Conservation (phyloP, 768 basidiomycete genomes). For the Lactarius indigo region DNA sequence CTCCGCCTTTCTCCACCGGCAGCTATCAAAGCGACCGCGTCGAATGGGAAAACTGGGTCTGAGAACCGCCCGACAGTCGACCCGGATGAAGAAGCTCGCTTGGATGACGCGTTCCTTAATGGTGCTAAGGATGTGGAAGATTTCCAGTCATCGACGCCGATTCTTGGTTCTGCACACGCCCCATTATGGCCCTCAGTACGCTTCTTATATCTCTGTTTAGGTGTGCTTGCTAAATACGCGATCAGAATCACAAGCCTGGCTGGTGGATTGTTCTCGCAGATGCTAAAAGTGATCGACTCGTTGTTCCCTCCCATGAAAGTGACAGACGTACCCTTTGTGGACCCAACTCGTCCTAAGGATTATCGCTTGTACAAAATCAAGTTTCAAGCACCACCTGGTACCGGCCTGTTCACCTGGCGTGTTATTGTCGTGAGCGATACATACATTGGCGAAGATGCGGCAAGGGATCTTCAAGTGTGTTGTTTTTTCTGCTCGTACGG, state of each 20-base stretch:
- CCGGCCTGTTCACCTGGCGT: constrained; percentile 87
- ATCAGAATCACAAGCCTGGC: constrained; percentile 77
- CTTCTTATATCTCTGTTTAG: constrained; percentile 18
- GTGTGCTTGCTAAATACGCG: background rate
- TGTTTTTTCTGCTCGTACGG: background rate
- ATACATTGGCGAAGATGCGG: constrained; percentile 76
- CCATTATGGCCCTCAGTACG: constrained; percentile 88
- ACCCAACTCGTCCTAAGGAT: constrained; percentile 47
- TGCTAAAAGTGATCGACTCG: constrained; percentile 76
- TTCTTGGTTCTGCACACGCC: constrained; percentile 73
- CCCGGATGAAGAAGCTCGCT: constrained; percentile 39
- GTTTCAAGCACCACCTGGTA: constrained; percentile 88
- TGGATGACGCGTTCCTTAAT: constrained; percentile 65
- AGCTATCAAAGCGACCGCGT: constrained; percentile 18
- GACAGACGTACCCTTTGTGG: constrained; percentile 67
- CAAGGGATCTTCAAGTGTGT: constrained; percentile 68
- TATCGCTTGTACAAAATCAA: constrained; percentile 86
- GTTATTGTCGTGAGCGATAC: constrained; percentile 85
- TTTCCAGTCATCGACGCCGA: constrained; percentile 38
- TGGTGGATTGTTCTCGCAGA: constrained; percentile 94
- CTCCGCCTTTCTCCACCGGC: constrained; percentile 64
- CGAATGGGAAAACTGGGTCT: constrained; percentile 35
- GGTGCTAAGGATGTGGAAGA: constrained; percentile 63
- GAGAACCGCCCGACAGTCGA: constrained; percentile 47
- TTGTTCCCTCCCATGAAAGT: constrained; percentile 88